Conservation (phyloP, 2,329 filamentous ascomycete genomes). For the Torrubiella hemipterigena region DNA sequence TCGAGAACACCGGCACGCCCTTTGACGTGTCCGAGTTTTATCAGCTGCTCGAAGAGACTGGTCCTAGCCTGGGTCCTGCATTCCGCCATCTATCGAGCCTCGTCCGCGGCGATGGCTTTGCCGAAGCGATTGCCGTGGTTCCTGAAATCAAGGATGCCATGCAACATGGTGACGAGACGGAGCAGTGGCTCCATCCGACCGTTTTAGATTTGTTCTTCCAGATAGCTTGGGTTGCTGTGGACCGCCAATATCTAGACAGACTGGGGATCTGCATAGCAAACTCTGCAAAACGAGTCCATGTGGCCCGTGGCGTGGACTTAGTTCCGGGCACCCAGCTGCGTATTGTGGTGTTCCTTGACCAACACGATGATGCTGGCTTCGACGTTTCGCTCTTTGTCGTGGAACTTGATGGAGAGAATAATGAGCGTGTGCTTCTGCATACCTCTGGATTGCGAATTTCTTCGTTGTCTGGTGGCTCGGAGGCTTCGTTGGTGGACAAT, state of each 20-base stretch:
- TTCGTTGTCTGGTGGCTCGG: not conserved
- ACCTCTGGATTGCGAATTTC: not conserved
- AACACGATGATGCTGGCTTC: not conserved
- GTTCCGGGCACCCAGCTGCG: not conserved
- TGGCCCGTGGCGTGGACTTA: not conserved
- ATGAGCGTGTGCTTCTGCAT: not conserved
- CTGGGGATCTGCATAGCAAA: not conserved
- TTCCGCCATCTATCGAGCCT: not conserved
- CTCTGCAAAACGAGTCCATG: not conserved
- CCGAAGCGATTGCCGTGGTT: not conserved
- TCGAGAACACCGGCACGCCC: too few species aligned
- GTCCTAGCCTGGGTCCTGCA: not conserved
- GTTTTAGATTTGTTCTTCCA: not conserved
- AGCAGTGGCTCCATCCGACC: not conserved
- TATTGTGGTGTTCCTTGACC: not conserved
- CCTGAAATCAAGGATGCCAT: not conserved
- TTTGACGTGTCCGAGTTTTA: not conserved
- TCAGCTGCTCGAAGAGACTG: not conserved
- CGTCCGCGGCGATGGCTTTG: not conserved
- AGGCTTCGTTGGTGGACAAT: not conserved
- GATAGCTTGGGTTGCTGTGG: not conserved
- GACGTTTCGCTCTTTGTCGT: not conserved
- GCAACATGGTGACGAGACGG: not conserved
- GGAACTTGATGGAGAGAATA: not conserved
- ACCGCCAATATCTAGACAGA: not conserved